phyloP scores from a whole-genome alignment of 2,329 filamentous ascomycete species.

The Alternaria novae-zelandiae region DNA sequence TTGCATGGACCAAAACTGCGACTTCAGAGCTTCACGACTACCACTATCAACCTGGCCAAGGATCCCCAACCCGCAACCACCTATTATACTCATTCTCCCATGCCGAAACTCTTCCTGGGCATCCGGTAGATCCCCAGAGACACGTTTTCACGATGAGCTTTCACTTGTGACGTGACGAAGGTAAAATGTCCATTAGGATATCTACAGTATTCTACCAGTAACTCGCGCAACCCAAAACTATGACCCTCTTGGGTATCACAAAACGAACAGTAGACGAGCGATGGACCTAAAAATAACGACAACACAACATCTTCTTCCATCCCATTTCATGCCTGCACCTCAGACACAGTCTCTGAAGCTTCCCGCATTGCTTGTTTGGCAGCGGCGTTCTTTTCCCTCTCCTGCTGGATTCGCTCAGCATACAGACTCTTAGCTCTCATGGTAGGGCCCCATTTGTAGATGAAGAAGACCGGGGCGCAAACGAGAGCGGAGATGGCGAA shows the following conservation, averaged over 20 bases:
- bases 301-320: not conserved
- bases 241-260: not conserved
- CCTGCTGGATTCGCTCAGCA: slow-evolving; percentile 28
- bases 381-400: slow-evolving; percentile 24
- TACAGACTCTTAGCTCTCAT: slow-evolving; percentile 53
- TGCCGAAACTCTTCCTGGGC: not conserved
- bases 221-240: not conserved
- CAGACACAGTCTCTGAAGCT: not conserved
- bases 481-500: slow-evolving; percentile 58
- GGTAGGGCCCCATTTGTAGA: slow-evolving; percentile 62
- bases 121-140: not conserved
- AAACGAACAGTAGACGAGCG: not conserved
- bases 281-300: not conserved
- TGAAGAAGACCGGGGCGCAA: slow-evolving; percentile 60
- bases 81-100: not conserved
- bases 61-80: not conserved
- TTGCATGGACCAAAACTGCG: not conserved
- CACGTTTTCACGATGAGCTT: not conserved
- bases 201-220: not conserved
- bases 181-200: not conserved
- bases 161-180: not conserved
- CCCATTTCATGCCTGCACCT: not conserved
- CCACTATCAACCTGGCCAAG: not conserved
- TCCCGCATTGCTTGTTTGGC: slow-evolving; percentile 5
- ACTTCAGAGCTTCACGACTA: not conserved